phyloP scores from a whole-genome alignment of 2,329 filamentous ascomycete species.

The Fusarium praegraminearum region DNA sequence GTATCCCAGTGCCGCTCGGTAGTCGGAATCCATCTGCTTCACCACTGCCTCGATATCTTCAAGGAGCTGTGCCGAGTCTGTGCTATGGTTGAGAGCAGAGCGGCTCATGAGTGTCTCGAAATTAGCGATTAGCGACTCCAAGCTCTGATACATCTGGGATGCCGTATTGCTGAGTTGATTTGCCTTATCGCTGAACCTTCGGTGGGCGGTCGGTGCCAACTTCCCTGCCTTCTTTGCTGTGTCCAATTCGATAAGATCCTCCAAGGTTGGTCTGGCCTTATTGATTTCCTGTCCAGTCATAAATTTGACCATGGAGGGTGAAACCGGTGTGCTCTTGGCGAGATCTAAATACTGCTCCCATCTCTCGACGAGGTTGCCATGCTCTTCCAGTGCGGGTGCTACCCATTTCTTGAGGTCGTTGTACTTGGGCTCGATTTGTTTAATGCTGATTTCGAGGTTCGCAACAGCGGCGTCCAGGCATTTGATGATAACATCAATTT shows the following conservation, averaged over 20 bases:
- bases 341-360: slow-evolving; percentile 78
- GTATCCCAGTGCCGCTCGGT: slow-evolving; percentile 79
- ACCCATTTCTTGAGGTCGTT: slow-evolving; percentile 78
- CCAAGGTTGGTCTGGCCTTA: slow-evolving; percentile 69
- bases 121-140: slow-evolving; percentile 70
- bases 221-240: slow-evolving; percentile 79
- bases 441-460: slow-evolving; percentile 83
- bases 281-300: slow-evolving; percentile 65
- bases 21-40: slow-evolving; percentile 88
- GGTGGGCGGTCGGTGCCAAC: slow-evolving; percentile 68
- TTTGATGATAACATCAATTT: slow-evolving; percentile 81
- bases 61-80: slow-evolving; percentile 76
- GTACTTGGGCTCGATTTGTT: slow-evolving; percentile 77
- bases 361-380: slow-evolving; percentile 70
- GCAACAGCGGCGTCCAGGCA: slow-evolving; percentile 87
- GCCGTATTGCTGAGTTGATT: slow-evolving; percentile 71
- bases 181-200: slow-evolving; percentile 70
- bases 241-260: slow-evolving; percentile 81
- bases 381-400: slow-evolving; percentile 74
- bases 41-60: slow-evolving; percentile 88
- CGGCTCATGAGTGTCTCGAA: slow-evolving; percentile 70
- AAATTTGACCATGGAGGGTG: slow-evolving; percentile 73
- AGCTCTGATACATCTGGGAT: slow-evolving; percentile 69
- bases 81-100: slow-evolving; percentile 67
- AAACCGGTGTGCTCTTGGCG: slow-evolving; percentile 73